Percentiles rank a stretch among this genome's conserved stretches.
Conservation (phyloP, 129 eudicot genomes). For the Tagetes erecta region DNA sequence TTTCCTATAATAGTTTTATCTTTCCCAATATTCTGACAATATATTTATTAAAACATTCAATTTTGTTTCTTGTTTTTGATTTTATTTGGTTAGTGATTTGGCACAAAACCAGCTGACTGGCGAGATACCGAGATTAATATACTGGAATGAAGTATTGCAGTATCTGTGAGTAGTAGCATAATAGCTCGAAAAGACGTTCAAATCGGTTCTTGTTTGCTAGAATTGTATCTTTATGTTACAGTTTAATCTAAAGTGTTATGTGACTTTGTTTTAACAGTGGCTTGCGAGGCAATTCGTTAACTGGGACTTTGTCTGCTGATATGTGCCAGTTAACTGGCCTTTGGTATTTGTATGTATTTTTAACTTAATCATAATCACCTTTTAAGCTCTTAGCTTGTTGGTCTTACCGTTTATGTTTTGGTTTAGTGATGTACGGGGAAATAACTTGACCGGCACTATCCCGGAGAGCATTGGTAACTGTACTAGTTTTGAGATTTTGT, state of each 20-base stretch:
- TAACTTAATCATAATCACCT: not conserved
- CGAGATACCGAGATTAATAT: constrained; percentile 78
- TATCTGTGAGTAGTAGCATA: constrained; percentile 62
- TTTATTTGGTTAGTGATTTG: constrained; percentile 53
- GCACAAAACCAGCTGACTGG: constrained; percentile 76
- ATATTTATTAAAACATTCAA: not conserved
- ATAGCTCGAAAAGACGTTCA: not conserved
- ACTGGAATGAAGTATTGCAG: constrained; percentile 91
- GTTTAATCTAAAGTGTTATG: not conserved
- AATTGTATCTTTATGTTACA: not conserved
- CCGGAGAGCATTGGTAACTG: constrained; percentile 89
- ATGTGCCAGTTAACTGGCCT: constrained; percentile 93
- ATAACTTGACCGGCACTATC: constrained; percentile 71
- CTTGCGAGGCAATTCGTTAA: constrained; percentile 62
- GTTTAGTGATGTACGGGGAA: constrained; percentile 69
- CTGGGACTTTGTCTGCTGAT: constrained; percentile 80
- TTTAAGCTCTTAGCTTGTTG: not conserved
- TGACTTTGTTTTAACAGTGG: constrained; percentile 46
- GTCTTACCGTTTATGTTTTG: not conserved
- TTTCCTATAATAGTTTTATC: not conserved
- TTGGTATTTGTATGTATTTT: constrained; percentile 78
- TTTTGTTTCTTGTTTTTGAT: not conserved
- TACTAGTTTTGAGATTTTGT: constrained; percentile 88
- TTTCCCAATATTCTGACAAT: not conserved
- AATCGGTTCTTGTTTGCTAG: not conserved